A percentile compares a stretch with the other conserved stretches of the same genome.
Evolutionary conservation across 306 rosid genomes (phyloP).

Genomic region (Bauhinia variegata): DNA sequence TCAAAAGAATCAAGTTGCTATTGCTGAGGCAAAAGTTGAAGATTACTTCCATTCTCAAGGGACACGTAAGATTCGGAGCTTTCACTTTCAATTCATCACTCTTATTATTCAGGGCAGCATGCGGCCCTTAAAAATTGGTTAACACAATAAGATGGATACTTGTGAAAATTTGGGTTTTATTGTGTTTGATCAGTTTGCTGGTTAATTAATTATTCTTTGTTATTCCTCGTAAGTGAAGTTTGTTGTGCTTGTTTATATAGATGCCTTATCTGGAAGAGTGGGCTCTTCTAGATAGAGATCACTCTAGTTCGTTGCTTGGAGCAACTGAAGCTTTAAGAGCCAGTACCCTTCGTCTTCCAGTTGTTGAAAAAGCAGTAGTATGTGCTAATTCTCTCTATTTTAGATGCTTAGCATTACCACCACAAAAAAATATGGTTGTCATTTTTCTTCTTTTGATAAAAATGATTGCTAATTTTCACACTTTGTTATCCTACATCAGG

Average conservation of each 20-base stretch:
- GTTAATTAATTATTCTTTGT: slow-evolving; percentile 18
- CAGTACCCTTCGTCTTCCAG: slow-evolving; percentile 96
- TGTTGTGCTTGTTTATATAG: slow-evolving; percentile 57
- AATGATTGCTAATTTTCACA: slow-evolving; percentile 20
- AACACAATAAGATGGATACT: slow-evolving; percentile 21
- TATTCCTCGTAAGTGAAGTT: slow-evolving; percentile 32
- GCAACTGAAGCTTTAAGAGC: slow-evolving; percentile 98
- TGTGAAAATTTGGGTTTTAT: slow-evolving; percentile 9
- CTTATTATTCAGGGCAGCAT: slow-evolving; percentile 14
- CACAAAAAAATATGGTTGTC: too few species aligned
- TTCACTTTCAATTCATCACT: slow-evolving; percentile 36
- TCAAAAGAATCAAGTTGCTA: slow-evolving; percentile 90
- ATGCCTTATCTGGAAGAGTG: slow-evolving; percentile 87
- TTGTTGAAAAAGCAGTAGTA: slow-evolving; percentile 87
- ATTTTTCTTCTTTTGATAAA: background rate
- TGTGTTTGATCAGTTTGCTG: slow-evolving; percentile 22
- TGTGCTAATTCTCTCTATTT: slow-evolving; percentile 35
- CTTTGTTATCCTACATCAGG: slow-evolving; percentile 53
- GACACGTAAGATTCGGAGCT: slow-evolving; percentile 75
- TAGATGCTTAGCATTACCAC: background rate
- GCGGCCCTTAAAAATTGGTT: slow-evolving; percentile 28
- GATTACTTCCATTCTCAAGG: slow-evolving; percentile 88
- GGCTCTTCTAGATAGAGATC: slow-evolving; percentile 91
- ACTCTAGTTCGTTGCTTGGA: slow-evolving; percentile 88
- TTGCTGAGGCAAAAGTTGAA: slow-evolving; percentile 90